Evolutionary conservation across 225 moss, liverwort and hornwort species (phyloP).

Genomic region (Bryoerythrophyllum caledonicum): DNA sequence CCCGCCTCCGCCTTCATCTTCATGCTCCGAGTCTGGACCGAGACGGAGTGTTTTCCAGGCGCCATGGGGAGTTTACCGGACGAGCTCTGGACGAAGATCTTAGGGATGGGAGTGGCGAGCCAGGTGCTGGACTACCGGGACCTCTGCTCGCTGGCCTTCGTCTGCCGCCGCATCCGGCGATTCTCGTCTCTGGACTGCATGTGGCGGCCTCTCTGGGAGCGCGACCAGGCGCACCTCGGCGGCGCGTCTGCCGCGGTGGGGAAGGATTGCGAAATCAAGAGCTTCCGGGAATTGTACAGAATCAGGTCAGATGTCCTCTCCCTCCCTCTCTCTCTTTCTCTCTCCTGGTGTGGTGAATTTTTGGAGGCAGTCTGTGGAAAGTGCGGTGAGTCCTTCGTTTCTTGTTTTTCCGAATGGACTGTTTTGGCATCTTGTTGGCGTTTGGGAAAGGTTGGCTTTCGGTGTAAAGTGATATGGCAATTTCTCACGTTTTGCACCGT

Average conservation of each 20-base stretch:
- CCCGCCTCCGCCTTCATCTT: neutral
- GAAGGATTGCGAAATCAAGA: conserved; percentile 22
- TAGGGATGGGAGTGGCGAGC: conserved; percentile 42
- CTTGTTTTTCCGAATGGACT: neutral
- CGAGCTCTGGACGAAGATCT: conserved; percentile 57
- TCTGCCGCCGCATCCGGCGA: conserved; percentile 34
- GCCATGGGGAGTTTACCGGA: conserved; percentile 46
- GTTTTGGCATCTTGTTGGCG: neutral
- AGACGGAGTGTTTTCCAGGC: neutral
- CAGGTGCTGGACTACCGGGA: conserved; percentile 48
- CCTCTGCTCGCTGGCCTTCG: conserved; percentile 50
- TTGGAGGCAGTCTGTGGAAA: neutral
- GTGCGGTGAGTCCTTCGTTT: neutral
- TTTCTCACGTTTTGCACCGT: neutral
- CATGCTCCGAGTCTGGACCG: neutral
- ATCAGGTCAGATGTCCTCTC: conserved; percentile 24
- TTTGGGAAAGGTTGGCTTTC: neutral
- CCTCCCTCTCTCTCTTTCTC: neutral
- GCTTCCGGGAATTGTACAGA: conserved; percentile 39
- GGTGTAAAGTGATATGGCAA: neutral
- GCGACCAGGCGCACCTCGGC: conserved; percentile 29
- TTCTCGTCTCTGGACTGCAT: conserved; percentile 30
- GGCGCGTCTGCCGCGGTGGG: neutral
- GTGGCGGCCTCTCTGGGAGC: conserved; percentile 45
- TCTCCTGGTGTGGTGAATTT: neutral